Evolutionary conservation across 495 filamentous ascomycete species (phyloP).

Genomic region (Hyphodiscus hymeniophilus): DNA sequence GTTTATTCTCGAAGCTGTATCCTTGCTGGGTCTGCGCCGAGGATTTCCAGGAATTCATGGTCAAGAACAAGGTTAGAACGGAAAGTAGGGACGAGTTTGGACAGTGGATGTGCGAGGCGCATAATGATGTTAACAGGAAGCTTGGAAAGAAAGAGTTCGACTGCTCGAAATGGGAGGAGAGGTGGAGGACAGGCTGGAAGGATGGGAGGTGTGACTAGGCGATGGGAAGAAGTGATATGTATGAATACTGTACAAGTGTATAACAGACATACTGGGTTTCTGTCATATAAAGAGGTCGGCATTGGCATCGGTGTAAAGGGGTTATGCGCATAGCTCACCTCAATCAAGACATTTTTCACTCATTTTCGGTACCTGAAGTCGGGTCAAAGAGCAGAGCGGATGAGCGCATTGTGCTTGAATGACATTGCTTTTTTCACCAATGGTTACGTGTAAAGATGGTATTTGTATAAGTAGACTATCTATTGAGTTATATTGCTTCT

Average conservation of each 20-base stretch:
- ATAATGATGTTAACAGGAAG: constrained; percentile 95
- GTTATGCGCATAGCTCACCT: too few species aligned
- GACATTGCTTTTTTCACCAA: too few species aligned
- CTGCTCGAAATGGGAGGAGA: constrained; percentile 84
- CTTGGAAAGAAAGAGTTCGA: constrained; percentile 88
- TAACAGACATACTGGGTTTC: neutral
- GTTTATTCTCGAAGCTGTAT: constrained; percentile 73
- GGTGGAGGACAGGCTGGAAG: constrained; percentile 90
- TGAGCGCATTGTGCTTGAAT: too few species aligned
- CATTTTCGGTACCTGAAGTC: too few species aligned
- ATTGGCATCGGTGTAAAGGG: too few species aligned
- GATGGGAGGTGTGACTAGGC: constrained; percentile 54
- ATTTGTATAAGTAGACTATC: too few species aligned
- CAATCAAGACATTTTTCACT: too few species aligned
- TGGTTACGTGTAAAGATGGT: too few species aligned
- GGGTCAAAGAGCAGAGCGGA: too few species aligned
- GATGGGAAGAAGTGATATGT: constrained; percentile 6
- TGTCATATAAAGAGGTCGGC: constrained; percentile 2
- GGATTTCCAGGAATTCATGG: constrained; percentile 82
- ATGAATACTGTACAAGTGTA: constrained; percentile 8
- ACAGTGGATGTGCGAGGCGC: constrained; percentile 91
- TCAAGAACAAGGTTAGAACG: constrained; percentile 59
- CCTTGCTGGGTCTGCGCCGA: constrained; percentile 94
- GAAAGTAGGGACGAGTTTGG: constrained; percentile 69
- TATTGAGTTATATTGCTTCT: too few species aligned